phyloP scores from a whole-genome alignment of 805 yeast genomes.

The Candida multigemmis region DNA sequence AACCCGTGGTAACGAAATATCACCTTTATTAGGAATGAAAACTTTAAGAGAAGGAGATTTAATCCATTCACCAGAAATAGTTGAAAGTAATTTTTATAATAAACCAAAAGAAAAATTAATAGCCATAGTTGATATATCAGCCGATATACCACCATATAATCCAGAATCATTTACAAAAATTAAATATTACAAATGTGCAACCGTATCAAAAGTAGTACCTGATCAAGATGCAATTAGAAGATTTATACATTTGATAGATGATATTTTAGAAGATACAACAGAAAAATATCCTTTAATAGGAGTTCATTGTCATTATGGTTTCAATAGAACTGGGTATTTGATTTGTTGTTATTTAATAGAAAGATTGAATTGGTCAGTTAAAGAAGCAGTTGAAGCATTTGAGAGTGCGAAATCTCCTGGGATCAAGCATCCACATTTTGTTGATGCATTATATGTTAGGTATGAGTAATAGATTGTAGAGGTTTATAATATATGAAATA shows the following conservation, averaged over 20 bases:
- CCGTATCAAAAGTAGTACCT: conserved; percentile 72
- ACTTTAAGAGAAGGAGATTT: conserved; percentile 59
- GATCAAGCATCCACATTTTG: conserved; percentile 68
- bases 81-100: conserved; percentile 36
- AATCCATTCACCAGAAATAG: conserved; percentile 45
- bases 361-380: conserved; percentile 46
- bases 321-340: conserved; percentile 69
- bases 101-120: conserved; percentile 28
- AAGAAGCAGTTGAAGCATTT: conserved; percentile 56
- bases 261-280: conserved; percentile 20
- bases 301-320: conserved; percentile 78
- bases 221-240: conserved; percentile 48
- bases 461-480: conserved; percentile 28
- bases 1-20: conserved; percentile 18
- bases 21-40: conserved; percentile 63
- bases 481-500: neutral
- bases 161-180: conserved; percentile 47
- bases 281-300: conserved; percentile 35
- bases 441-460: conserved; percentile 61
- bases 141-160: conserved; percentile 62
- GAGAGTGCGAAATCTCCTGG: conserved; percentile 56
- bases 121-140: conserved; percentile 63
- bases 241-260: conserved; percentile 46
- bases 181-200: conserved; percentile 61
- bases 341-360: conserved; percentile 64